Evolutionary conservation across 257 asterid species (phyloP), one percentile per base, ranked within the genome.

Genomic region (Lycium barbarum): DNA sequence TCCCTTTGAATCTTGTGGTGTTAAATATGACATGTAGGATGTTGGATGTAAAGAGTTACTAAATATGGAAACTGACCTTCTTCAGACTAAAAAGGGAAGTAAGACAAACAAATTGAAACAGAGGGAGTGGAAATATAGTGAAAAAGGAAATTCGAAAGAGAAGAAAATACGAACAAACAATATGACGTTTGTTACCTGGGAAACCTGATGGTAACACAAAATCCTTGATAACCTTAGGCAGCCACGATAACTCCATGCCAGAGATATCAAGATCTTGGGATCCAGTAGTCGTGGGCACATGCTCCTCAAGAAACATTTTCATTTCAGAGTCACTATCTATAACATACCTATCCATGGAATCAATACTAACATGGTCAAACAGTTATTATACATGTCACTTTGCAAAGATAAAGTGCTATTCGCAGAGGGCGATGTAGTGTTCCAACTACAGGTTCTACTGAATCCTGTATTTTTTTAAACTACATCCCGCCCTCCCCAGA

Each of bases 171-270:
- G 20, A 81, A 80, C 45, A 36, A 54, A 35, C 36, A 57, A 81
- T 40, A 55, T 58, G 76, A 9, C 57, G 68, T 40, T 47, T 73
- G 47, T 67, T 84, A 93, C 99, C 99, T 62, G 99, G 98, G 85
- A 89, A 96, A 57, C 99, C 98, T 33, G 98, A 89, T 80, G 99
- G 98, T 84, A 95, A 91, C 66, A 93, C 65, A 80, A 96, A 95
- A 87, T 95, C 98, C 86, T 89, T 93, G 68, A 91, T 83, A 83
- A 81, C 81, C 73, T 88, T 89, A 2, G 98, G 98, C 86, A 96
- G 93, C 98, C 96, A 93, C 70, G 88, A 87, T 82, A 93, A 85
- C 84, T 83, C 89, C 40, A 78, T 6, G 76, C 79, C 83, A 59
- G 86, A 87, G 45, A 59, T 47, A 51, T 47, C 76, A 40, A 89